These are phyloP conservation scores for Nematodospora anomalae DNA, from an alignment of 1,139 yeast genomes.

Conservation along the genomic window DNA sequence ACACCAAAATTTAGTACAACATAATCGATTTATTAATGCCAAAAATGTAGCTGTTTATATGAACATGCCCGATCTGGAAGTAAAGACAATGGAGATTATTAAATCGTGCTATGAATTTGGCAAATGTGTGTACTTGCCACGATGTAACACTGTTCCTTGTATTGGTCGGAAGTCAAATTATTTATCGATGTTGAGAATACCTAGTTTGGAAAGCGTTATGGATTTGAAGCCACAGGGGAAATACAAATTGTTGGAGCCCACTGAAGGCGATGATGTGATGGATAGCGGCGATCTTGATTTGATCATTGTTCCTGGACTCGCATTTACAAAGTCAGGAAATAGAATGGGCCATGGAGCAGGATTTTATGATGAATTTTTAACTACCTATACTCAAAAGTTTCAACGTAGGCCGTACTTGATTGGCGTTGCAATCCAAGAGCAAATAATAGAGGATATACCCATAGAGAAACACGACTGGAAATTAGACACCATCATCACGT, in stretches of 20 bases:
- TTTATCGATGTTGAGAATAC: conserved; percentile 57
- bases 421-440: conserved; percentile 73
- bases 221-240: conserved; percentile 65
- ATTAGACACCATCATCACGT: conserved; percentile 58
- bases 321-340: conserved; percentile 54
- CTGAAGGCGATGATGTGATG: conserved; percentile 35
- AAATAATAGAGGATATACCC: conserved; percentile 61
- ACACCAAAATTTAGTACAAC: conserved; percentile 26
- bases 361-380: conserved; percentile 78
- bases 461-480: conserved; percentile 68
- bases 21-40: conserved; percentile 45
- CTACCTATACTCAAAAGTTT: conserved; percentile 42
- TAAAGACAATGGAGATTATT: conserved; percentile 55
- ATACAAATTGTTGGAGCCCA: conserved; percentile 70
- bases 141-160: conserved; percentile 30
- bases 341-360: conserved; percentile 95
- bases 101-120: conserved; percentile 44
- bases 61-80: conserved; percentile 66
- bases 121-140: conserved; percentile 53
- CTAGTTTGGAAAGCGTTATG: conserved; percentile 40
- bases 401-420: conserved; percentile 44
- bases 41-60: conserved; percentile 59
- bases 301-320: conserved; percentile 83
- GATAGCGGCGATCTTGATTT: conserved; percentile 56
- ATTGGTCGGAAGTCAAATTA: conserved; percentile 42